phyloP scores from a whole-genome alignment of 352 stramenopile species.

The Salisapilia sapeloensis region DNA sequence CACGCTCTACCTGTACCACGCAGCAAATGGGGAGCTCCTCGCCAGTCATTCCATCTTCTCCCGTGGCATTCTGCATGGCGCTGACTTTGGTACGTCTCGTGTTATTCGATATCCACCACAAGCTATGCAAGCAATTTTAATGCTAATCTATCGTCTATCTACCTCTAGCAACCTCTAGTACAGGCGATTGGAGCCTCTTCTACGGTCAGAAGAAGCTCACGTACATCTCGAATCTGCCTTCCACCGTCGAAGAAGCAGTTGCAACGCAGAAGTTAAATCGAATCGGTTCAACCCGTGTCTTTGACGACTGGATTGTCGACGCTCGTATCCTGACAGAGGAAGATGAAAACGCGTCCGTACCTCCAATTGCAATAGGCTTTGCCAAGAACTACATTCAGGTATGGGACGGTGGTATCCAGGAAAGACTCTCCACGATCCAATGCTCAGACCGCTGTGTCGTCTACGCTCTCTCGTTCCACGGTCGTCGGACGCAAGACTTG shows the following conservation, averaged over 20 bases:
- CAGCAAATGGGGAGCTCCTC: conserved; percentile 19
- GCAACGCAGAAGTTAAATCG: conserved; percentile 6
- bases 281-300: conserved; percentile 34
- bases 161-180: no score
- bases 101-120: background rate
- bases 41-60: conserved; percentile 23
- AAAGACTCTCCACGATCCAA: conserved; percentile 33
- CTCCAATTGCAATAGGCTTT: conserved; percentile 39
- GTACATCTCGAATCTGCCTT: conserved; percentile 28
- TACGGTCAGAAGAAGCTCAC: conserved; percentile 69
- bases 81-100: conserved; percentile 23
- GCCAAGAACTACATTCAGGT: conserved; percentile 78
- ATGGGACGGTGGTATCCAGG: conserved; percentile 25
- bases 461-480: conserved; percentile 66
- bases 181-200: conserved; percentile 25
- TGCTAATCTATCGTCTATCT: no score
- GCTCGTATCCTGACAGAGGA: conserved; percentile 34
- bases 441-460: conserved; percentile 71
- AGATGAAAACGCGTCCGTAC: conserved; percentile 4
- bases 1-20: conserved; percentile 49
- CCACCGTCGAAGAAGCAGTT: conserved; percentile 9
- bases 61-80: conserved; percentile 57
- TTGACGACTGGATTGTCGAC: conserved; percentile 77
- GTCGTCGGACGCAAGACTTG: conserved; percentile 30
- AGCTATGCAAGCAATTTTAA: no score